Base-by-base conservation (phyloP, 2,329 filamentous ascomycete genomes). In the Zymoseptoria tritici region DNA sequence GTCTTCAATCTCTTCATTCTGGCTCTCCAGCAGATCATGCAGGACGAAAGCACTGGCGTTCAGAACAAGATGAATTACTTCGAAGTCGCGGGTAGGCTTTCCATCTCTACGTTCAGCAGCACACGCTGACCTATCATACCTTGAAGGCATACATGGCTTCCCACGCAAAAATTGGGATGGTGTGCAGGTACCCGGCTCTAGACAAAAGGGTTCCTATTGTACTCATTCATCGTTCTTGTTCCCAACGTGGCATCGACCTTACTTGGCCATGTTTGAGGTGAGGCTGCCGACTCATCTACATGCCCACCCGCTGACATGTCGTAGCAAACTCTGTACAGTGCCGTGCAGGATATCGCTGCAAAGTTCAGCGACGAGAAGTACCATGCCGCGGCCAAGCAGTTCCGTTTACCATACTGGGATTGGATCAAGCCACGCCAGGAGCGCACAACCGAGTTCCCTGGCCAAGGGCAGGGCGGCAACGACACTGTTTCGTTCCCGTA, bases 381-480 rank as follows among this genome's bases (percentile, higher is more conserved):
- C 42, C n/a, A 36, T 13, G 24, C 9, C 31, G 54, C 54, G n/a
- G 54, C 54, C n/a, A 56, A 49, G 36, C 31, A 26, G 19, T 56
- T 56, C 36, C 54, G 54, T 16, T n/a, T 56, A 36, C 54, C 54
- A 16, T 56, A 56, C 36, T 56, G 54, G 54, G 54, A 56, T 49
- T 56, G 54, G 54, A 52, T 52, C 20, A 52, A 24, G 11, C 50
- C 50, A 52, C 50, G 50, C 4, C 20, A 21, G 50, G 20, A 24
- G 11, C 50, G 50, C 16, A 24, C 11, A 5, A 52, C 50, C 7
- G 22, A 52, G 50, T 52, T 52, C 6, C 50, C 50, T 8, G 50
- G 50, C 5, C 20, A 52, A n/a, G 36, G 36, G 4, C 20, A 24
- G 11, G 50, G 11, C 50, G 22, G 22, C 20, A 50, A 50, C 46